These are phyloP conservation scores for Penicillium verrucosum DNA, from an alignment of 2,329 filamentous ascomycete genomes.

Conservation along the genomic window DNA sequence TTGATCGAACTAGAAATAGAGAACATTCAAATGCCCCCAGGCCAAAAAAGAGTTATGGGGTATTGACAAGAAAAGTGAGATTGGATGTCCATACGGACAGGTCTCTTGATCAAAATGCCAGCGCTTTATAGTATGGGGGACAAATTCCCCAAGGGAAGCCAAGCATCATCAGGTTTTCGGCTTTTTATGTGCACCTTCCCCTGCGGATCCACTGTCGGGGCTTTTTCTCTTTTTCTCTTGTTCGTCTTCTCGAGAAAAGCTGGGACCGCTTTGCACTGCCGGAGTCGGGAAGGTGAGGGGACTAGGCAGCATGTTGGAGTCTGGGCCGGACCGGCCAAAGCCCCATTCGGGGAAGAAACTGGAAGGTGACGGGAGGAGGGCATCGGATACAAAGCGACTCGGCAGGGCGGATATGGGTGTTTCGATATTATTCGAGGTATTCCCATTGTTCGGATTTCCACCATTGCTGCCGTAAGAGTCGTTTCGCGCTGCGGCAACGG, in stretches of 20 bases:
- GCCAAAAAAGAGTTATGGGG: constrained; percentile 1
- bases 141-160: neutral
- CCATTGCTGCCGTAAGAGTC: constrained; percentile 41
- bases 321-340: constrained; percentile 59
- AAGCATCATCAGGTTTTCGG: constrained; percentile 32
- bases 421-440: constrained; percentile 46
- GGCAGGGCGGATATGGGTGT: constrained; percentile 93
- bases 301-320: constrained; percentile 85
- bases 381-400: constrained; percentile 82
- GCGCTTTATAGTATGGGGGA: neutral
- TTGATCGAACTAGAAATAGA: constrained; percentile 13
- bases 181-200: constrained; percentile 37
- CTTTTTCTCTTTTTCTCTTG: constrained; percentile 46
- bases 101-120: constrained; percentile 3
- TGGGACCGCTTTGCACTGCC: constrained; percentile 40
- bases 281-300: constrained; percentile 92
- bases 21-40: constrained; percentile 3
- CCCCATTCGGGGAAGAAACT: constrained; percentile 93
- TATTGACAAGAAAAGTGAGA: constrained; percentile 8
- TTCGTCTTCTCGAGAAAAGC: constrained; percentile 43
- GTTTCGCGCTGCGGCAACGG: constrained; percentile 44
- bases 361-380: constrained; percentile 84
- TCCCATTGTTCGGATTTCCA: constrained; percentile 11
- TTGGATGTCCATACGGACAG: constrained; percentile 10
- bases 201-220: constrained; percentile 36